Evolutionary conservation across 441 rosid genomes (phyloP), one percentile per base, ranked within the genome.

Genomic region (Flueggea neowawraea): DNA sequence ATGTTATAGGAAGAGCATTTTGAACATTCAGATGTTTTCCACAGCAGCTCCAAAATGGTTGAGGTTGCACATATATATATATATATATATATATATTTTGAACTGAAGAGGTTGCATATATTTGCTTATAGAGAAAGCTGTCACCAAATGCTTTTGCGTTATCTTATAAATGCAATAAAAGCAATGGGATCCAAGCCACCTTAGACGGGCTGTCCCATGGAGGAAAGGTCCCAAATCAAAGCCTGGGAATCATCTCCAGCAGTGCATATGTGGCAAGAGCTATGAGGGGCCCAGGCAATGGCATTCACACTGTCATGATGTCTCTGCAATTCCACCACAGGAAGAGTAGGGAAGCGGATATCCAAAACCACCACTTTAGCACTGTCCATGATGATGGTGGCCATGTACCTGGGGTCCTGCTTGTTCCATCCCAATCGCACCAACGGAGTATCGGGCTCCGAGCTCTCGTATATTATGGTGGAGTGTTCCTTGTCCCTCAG

Each of bases 181-280:
- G 9, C 41, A 22, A 94, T 94, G 0, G 98, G 98, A 54, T 94
- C 98, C 78, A 91, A 75, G 36, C 98, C 97, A 4, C 98, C 98
- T 63, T 91, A 96, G 55, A 87, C 91, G 0, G 95, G 97, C 81
- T 94, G 96, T 12, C 90, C 95, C 96, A 87, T 90, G 14, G 96
- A 84, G 0, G 98, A 84, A 28, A 92, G 75, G 63, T 92, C 98
- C 98, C 98, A 93, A 67, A 93, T 93, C 72, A 93, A 76, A 0
- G 98, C 97, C 82, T 93, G 98, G 0, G 90, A 89, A 73, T 94
- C 98, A 43, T 94, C 98, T 48, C 98, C 98, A 0, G 98, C 98
- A 0, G 98, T 94, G 67, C 98, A 94, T 12, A 89, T 94, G 56
- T 94, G 97, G 33, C 97, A 94, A 14, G 97, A 91, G 67, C 97